These are phyloP conservation scores for Ophiocordyceps camponoti-saundersi DNA, from an alignment of 2,329 filamentous ascomycete genomes.

Conservation along the genomic window DNA sequence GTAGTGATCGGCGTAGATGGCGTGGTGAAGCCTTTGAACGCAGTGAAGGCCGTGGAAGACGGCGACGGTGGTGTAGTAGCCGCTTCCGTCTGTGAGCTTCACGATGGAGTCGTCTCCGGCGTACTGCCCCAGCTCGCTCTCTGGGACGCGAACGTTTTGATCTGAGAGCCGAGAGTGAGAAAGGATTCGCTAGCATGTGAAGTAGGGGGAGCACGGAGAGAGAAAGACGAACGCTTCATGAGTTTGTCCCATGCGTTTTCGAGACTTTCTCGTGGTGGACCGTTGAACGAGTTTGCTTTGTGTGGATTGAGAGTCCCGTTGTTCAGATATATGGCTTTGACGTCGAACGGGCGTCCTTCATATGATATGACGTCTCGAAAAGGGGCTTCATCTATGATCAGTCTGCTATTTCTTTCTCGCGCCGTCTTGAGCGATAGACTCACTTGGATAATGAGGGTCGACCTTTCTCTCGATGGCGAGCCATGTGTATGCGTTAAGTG, in stretches of 20 bases:
- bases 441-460: not conserved
- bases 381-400: not conserved
- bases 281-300: not conserved
- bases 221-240: not conserved
- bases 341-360: not conserved
- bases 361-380: not conserved
- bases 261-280: not conserved
- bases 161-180: not conserved
- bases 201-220: not conserved
- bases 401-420: not conserved
- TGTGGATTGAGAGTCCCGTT: conserved; percentile 1
- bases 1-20: not conserved
- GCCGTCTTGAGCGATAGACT: not conserved
- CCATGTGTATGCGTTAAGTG: not conserved
- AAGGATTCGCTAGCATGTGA: not conserved
- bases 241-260: not conserved
- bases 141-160: not conserved
- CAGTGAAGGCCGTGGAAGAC: conserved; percentile 1
- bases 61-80: not conserved
- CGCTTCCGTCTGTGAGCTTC: not conserved
- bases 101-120: not conserved
- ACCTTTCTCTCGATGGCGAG: not conserved
- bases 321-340: not conserved
- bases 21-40: not conserved
- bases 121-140: not conserved